Conservation (phyloP, 495 filamentous ascomycete genomes). For the Rusavskia elegans region DNA sequence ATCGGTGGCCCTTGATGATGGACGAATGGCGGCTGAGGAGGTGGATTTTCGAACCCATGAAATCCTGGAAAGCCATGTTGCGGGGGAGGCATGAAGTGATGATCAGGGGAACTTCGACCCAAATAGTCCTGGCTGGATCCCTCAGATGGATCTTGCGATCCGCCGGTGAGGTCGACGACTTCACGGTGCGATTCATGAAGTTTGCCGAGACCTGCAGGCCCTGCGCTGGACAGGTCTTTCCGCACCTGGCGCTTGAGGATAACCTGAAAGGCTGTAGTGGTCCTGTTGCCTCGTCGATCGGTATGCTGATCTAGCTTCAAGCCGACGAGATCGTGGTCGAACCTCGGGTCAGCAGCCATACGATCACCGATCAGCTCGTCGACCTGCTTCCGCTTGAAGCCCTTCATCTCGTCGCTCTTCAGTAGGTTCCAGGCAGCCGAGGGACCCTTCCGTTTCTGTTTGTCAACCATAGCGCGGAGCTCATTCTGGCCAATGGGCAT, state of each 20-base stretch:
- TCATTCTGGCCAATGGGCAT: conserved; percentile 5
- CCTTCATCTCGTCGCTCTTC: conserved; percentile 5
- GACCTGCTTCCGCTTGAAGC: conserved; percentile 8
- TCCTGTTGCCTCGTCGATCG: neutral
- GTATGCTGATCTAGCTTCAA: conserved; percentile 4
- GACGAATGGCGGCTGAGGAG: neutral
- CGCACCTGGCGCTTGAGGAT: conserved; percentile 8
- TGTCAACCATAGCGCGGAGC: conserved; percentile 5
- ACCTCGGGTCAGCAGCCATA: conserved; percentile 3
- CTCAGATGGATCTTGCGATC: conserved; percentile 2
- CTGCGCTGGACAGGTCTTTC: neutral
- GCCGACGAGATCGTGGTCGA: conserved; percentile 4
- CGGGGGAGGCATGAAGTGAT: neutral
- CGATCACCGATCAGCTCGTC: conserved; percentile 7
- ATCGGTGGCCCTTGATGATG: neutral
- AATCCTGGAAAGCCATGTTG: neutral
- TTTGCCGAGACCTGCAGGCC: neutral
- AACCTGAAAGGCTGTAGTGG: conserved; percentile 5
- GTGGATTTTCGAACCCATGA: neutral
- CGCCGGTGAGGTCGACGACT: conserved; percentile 3
- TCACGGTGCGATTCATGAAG: neutral
- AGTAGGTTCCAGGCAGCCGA: neutral
- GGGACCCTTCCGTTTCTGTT: conserved; percentile 1
- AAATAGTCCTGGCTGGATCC: conserved; percentile 1
- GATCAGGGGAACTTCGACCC: neutral